These are phyloP conservation scores for Oryza meridionalis DNA, from an alignment of 176 grass and related monocot genomes.

Conservation along the genomic window DNA sequence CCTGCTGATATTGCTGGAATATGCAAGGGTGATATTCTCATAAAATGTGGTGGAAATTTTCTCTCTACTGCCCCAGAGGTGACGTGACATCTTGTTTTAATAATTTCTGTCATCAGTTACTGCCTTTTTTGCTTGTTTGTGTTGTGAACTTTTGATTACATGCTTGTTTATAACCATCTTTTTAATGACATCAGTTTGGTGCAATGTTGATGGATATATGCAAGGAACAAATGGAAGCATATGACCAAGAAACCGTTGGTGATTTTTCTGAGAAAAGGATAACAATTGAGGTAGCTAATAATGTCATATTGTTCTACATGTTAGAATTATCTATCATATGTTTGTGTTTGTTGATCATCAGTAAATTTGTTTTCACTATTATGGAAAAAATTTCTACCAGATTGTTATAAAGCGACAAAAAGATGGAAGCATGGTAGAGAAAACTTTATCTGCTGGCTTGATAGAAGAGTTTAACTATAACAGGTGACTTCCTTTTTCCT, in stretches of 20 bases:
- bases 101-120: not conserved
- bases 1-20: not conserved
- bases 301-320: not conserved
- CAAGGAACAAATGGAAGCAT: not conserved
- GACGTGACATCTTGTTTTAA: not conserved
- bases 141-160: no score
- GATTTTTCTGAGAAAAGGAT: not conserved
- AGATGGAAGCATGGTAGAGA: not conserved
- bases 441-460: not conserved
- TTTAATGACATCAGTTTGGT: not conserved
- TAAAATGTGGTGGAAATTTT: not conserved
- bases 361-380: not conserved
- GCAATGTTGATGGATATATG: slow-evolving; percentile 17
- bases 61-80: not conserved
- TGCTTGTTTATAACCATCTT: no score
- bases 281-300: not conserved
- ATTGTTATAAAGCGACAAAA: not conserved
- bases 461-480: not conserved
- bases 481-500: not conserved
- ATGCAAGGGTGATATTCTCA: slow-evolving; percentile 11
- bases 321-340: not conserved
- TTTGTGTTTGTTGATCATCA: not conserved
- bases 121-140: no score
- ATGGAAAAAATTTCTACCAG: not conserved
- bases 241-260: not conserved